phyloP scores from a whole-genome alignment of 495 filamentous ascomycete species.

The Pyronema omphalodes region DNA sequence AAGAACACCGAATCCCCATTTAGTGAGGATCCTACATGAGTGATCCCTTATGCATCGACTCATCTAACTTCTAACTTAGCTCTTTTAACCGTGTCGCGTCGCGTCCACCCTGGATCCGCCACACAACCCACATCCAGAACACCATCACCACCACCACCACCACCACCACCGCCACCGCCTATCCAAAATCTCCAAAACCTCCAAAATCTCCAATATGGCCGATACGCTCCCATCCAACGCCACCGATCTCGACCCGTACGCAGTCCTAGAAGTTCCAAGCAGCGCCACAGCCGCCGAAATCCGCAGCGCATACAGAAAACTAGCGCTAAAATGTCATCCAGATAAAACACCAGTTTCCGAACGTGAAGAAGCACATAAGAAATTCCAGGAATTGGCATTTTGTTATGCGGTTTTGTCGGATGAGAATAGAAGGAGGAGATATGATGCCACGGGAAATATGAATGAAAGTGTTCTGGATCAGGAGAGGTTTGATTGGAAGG shows the following conservation, averaged over 20 bases:
- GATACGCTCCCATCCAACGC: constrained; percentile 28
- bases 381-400: constrained; percentile 80
- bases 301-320: constrained; percentile 71
- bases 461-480: constrained; percentile 52
- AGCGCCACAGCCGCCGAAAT: constrained; percentile 52
- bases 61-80: too few relatives aligned
- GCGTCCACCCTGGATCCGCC: too few relatives aligned
- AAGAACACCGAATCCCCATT: too few relatives aligned
- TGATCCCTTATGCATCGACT: too few relatives aligned
- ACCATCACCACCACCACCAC: too few relatives aligned
- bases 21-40: too few relatives aligned
- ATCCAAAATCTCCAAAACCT: too few relatives aligned
- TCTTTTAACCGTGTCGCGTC: too few relatives aligned
- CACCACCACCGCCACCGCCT: too few relatives aligned
- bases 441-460: constrained; percentile 76
- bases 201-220: too few relatives aligned
- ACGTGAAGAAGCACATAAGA: constrained; percentile 45
- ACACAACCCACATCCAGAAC: too few relatives aligned
- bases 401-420: constrained; percentile 88
- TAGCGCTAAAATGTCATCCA: constrained; percentile 78
- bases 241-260: constrained; percentile 64
- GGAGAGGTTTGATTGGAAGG: constrained; percentile 72
- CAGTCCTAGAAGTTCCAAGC: constrained; percentile 49
- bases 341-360: constrained; percentile 73
- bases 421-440: constrained; percentile 52